A percentile compares a stretch with the other conserved stretches of the same genome.
phyloP scores from a whole-genome alignment of 768 basidiomycete genomes.

The Leccinum subtestaceum region DNA sequence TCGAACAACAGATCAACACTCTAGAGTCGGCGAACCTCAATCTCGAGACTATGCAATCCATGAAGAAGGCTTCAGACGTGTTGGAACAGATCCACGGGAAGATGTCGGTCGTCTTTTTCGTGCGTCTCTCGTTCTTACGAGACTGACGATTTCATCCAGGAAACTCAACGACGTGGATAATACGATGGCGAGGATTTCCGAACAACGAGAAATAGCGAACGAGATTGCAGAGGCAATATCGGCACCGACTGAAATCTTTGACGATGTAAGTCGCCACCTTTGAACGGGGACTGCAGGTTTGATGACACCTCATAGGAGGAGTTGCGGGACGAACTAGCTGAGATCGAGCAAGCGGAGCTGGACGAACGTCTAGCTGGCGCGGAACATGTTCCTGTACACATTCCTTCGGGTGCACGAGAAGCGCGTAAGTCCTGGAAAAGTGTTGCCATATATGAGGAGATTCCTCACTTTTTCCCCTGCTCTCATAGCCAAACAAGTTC shows the following conservation, averaged over 20 bases:
- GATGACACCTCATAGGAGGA: slow-evolving; percentile 58
- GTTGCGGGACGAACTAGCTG: slow-evolving; percentile 74
- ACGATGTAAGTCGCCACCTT: slow-evolving; percentile 57
- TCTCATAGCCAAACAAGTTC: slow-evolving; percentile 31
- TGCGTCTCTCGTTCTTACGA: not conserved
- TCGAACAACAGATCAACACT: slow-evolving; percentile 96
- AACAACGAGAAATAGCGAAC: slow-evolving; percentile 88
- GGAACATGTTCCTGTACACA: slow-evolving; percentile 85
- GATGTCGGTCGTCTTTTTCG: slow-evolving; percentile 56
- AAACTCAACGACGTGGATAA: slow-evolving; percentile 85
- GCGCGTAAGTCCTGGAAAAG: slow-evolving; percentile 42
- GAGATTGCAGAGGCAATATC: slow-evolving; percentile 91
- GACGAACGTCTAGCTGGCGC: slow-evolving; percentile 83
- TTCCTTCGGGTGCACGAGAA: slow-evolving; percentile 59
- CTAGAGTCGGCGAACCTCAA: slow-evolving; percentile 97
- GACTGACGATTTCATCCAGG: slow-evolving; percentile 39
- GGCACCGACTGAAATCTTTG: slow-evolving; percentile 61
- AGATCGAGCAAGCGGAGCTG: slow-evolving; percentile 85
- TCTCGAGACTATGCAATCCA: slow-evolving; percentile 93
- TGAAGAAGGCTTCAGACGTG: slow-evolving; percentile 93
- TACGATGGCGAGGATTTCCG: slow-evolving; percentile 83
- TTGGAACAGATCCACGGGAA: slow-evolving; percentile 87
- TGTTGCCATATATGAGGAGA: not conserved
- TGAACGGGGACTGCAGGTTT: not conserved
- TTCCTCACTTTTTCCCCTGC: slow-evolving; percentile 4